phyloP scores from a whole-genome alignment of 176 grass and related monocot species.

The Carex kokanica region DNA sequence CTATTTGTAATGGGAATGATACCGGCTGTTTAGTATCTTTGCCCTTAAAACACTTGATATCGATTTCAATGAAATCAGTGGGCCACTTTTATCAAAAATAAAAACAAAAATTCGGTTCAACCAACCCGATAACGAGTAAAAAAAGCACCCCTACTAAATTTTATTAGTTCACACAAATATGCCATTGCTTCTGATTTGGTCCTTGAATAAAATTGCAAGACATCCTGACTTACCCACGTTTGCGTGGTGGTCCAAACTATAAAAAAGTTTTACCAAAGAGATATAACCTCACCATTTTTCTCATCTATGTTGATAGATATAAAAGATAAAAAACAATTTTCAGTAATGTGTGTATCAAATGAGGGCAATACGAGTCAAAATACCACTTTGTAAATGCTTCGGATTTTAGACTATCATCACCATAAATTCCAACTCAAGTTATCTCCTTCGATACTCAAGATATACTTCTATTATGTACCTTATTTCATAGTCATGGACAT shows the following conservation, averaged over 20 bases:
- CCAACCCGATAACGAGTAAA: too few species aligned
- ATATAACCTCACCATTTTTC: neutral
- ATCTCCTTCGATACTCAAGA: neutral
- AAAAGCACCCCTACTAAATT: too few species aligned
- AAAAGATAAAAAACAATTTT: neutral
- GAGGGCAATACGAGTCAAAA: neutral
- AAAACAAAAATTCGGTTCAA: too few species aligned
- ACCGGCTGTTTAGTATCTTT: too few species aligned
- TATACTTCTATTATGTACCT: conserved; percentile 1
- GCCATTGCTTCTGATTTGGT: too few species aligned
- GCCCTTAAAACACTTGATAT: too few species aligned
- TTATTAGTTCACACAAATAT: too few species aligned
- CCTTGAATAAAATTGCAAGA: too few species aligned
- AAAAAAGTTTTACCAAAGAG: neutral
- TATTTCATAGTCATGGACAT: neutral
- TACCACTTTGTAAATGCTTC: neutral
- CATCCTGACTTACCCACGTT: too few species aligned
- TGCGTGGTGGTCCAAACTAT: neutral
- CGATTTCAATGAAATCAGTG: too few species aligned
- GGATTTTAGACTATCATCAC: neutral
- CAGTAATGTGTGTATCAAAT: neutral
- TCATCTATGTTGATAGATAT: neutral
- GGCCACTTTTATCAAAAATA: too few species aligned
- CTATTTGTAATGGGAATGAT: too few species aligned
- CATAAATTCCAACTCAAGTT: neutral